A percentile compares a stretch with the other conserved stretches of the same genome.
phyloP scores from a whole-genome alignment of 108 stramenopile genomes.

The Skeletonema potamos region DNA sequence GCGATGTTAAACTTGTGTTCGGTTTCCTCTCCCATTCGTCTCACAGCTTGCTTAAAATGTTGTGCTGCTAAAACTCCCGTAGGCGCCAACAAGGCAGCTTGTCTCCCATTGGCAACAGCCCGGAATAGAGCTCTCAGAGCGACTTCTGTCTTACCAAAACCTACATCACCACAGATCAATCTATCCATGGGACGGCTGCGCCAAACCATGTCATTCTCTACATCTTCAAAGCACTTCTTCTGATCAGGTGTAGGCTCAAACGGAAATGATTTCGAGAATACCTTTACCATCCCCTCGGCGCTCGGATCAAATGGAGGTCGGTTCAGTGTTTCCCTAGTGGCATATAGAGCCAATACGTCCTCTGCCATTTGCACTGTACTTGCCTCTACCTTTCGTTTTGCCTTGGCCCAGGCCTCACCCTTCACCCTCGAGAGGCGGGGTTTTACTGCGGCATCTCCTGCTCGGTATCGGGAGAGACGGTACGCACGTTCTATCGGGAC shows the following conservation, averaged over 20 bases:
- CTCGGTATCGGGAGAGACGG: conserved; percentile 76
- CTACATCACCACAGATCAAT: conserved; percentile 95
- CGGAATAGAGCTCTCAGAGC: conserved; percentile 91
- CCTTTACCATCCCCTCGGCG: conserved; percentile 56
- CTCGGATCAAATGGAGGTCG: conserved; percentile 71
- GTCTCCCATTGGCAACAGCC: conserved; percentile 77
- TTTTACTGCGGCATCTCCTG: conserved; percentile 74
- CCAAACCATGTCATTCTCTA: conserved; percentile 96
- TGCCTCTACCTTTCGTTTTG: conserved; percentile 72
- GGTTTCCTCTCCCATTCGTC: conserved; percentile 72
- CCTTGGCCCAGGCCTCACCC: conserved; percentile 81
- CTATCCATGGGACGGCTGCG: conserved; percentile 94
- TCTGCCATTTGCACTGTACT: conserved; percentile 78
- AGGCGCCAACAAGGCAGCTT: conserved; percentile 93
- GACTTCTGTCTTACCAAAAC: conserved; percentile 98
- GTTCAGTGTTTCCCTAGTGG: conserved; percentile 72
- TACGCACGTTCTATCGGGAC: conserved; percentile 86
- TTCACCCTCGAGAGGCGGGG: conserved; percentile 69
- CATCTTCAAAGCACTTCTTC: conserved; percentile 79
- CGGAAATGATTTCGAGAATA: conserved; percentile 74
- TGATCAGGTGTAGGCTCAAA: conserved; percentile 90
- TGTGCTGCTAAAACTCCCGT: conserved; percentile 94
- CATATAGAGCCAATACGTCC: conserved; percentile 78
- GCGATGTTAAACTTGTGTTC: conserved; percentile 60
- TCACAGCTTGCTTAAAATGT: conserved; percentile 78